Evolutionary conservation across 148 eudicot species (phyloP).

Genomic region (Rheum nobile): DNA sequence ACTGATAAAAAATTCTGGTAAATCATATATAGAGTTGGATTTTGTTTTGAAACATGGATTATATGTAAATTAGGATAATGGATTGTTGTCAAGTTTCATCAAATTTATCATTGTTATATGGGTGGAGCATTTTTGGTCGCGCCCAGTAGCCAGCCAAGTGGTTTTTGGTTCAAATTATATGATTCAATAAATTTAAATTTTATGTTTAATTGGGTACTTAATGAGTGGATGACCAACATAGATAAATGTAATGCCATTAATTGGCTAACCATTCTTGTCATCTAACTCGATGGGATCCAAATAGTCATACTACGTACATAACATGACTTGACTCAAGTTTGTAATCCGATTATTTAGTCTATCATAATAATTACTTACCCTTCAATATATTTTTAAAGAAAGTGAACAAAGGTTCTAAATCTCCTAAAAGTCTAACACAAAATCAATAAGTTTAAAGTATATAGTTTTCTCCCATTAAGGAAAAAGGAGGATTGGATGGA

Average conservation of each 20-base stretch:
- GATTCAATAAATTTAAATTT: too few relatives aligned
- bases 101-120: too few relatives aligned
- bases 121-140: too few relatives aligned
- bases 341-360: not conserved
- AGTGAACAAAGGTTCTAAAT: not conserved
- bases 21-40: too few relatives aligned
- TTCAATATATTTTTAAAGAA: not conserved
- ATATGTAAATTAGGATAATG: too few relatives aligned
- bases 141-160: too few relatives aligned
- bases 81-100: too few relatives aligned
- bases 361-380: not conserved
- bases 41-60: too few relatives aligned
- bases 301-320: not conserved
- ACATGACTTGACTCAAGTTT: not conserved
- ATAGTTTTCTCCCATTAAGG: not conserved
- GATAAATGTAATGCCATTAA: not conserved
- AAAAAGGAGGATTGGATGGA: not conserved
- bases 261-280: not conserved
- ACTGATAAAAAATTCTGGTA: too few relatives aligned
- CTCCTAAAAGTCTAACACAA: not conserved
- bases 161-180: too few relatives aligned
- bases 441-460: not conserved
- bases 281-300: not conserved
- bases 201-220: too few relatives aligned
- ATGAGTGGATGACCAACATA: too few relatives aligned